Evolutionary conservation across 805 yeast species (phyloP), one percentile per base, ranked within the genome.

Genomic region (Candida caryicola): DNA sequence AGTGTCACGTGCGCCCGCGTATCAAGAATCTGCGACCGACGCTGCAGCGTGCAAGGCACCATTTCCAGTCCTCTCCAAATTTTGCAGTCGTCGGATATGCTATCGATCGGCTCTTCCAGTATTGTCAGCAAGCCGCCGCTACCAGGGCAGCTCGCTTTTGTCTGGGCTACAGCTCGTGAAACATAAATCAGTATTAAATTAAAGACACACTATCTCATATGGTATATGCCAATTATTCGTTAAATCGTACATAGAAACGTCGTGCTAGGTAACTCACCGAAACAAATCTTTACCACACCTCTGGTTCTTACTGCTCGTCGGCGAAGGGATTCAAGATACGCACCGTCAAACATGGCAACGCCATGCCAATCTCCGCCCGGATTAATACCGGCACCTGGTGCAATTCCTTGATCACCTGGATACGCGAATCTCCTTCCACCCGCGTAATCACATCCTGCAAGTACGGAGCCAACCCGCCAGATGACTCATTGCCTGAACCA

Each of bases 301-400:
- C 12, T 28, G 8, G 12, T 7, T 28, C 14, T 38, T 34, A 23
- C 29, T 43, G 43, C 27, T 44, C 45, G 21, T 51, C 45, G 9
- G 65, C 66, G 58, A 90, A 91, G 23, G 99, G 99, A 54, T 91
- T 91, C 55, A 90, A 69, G 5, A 91, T 85, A 52, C 96, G 77
- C 12, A 93, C 96, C 3, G 96, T 87, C 51, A 91, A 73, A 60
- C 97, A 91, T 13, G 99, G 99, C 37, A 91, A 71, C 2, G 96
- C 91, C 90, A 88, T 88, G 35, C 96, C 97, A 36, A 89, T 79
- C 59, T 90, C 98, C 0, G 96, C 88, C 52, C 96, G 74, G 46
- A 93, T 70, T 44, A 91, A 68, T 23, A 91, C 80, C 7, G 98
- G 98, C 34, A 91, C 83, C 50, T 79, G 82, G 34, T 74, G 74